Percentiles rank a stretch among this genome's conserved stretches.
These are phyloP conservation scores for Pelargonium nanum DNA, from an alignment of 345 rosid genomes.

Conservation along the genomic window DNA sequence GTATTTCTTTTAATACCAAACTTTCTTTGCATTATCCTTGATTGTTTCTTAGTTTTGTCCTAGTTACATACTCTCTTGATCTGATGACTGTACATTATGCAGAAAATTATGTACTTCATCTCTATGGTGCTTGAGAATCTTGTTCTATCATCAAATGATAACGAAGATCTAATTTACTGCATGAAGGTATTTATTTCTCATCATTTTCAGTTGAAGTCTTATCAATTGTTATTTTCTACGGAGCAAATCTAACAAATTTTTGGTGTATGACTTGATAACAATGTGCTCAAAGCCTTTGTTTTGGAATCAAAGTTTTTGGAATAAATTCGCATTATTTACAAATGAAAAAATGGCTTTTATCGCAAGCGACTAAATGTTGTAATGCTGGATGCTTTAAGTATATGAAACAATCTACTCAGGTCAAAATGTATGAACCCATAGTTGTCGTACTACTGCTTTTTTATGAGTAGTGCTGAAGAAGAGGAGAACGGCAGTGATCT, in stretches of 20 bases:
- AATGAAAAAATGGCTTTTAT: too few relatives aligned
- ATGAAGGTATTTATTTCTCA: slow-evolving; percentile 50
- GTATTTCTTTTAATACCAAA: background rate
- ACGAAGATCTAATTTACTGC: slow-evolving; percentile 88
- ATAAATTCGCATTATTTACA: too few relatives aligned
- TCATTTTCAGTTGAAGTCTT: background rate
- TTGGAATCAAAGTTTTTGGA: too few relatives aligned
- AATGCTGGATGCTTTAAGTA: too few relatives aligned
- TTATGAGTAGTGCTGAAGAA: background rate
- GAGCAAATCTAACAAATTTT: too few relatives aligned
- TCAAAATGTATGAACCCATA: too few relatives aligned
- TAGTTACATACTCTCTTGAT: slow-evolving; percentile 9
- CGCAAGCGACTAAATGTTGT: too few relatives aligned
- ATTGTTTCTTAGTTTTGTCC: slow-evolving; percentile 4
- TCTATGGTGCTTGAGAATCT: slow-evolving; percentile 82
- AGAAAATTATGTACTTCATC: slow-evolving; percentile 83
- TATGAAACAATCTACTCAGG: too few relatives aligned
- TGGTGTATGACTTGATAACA: too few relatives aligned
- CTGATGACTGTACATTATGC: slow-evolving; percentile 18
- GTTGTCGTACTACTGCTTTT: background rate
- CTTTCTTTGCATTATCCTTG: background rate
- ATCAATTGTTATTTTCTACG: background rate
- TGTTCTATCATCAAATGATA: slow-evolving; percentile 80
- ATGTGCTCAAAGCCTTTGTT: too few relatives aligned
- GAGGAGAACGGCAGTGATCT: too few relatives aligned